Percentiles rank a stretch among this genome's conserved stretches.
phyloP scores from a whole-genome alignment of 2,329 filamentous ascomycete genomes.

The Nothophaeocryptopus gaeumannii region DNA sequence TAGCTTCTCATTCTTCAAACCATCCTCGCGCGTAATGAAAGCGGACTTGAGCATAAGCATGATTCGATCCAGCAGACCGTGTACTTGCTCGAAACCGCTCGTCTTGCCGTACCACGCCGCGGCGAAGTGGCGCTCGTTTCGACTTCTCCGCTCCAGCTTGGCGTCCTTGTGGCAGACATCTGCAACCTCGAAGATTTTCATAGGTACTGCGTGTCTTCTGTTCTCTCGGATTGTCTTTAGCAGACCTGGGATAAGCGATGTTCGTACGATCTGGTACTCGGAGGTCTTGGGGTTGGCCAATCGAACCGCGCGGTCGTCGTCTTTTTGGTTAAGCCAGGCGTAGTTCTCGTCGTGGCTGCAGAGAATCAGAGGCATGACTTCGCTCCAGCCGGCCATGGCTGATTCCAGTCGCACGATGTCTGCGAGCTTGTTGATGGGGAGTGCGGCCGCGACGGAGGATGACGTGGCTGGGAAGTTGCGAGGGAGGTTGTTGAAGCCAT shows the following conservation, averaged over 20 bases:
- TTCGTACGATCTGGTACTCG: conserved; percentile 91
- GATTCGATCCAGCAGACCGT: conserved; percentile 86
- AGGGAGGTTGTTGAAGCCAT: conserved; percentile 95
- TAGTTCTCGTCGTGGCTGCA: conserved; percentile 99
- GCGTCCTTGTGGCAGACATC: conserved; percentile 91
- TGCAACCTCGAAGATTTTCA: conserved; percentile 88
- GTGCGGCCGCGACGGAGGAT: conserved; percentile 78
- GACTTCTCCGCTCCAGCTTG: conserved; percentile 74
- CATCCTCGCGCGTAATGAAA: conserved; percentile 75
- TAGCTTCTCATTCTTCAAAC: conserved; percentile 52
- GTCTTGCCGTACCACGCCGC: conserved; percentile 93
- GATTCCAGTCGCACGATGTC: conserved; percentile 88
- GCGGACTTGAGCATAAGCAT: conserved; percentile 86
- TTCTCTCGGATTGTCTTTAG: conserved; percentile 94
- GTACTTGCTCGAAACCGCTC: conserved; percentile 91
- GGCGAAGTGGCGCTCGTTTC: conserved; percentile 94
- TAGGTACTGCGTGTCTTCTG: conserved; percentile 80
- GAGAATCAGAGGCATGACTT: conserved; percentile 92
- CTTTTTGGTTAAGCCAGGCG: conserved; percentile 84
- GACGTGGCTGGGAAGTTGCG: conserved; percentile 82
- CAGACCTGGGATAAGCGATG: conserved; percentile 78
- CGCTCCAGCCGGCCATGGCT: conserved; percentile 92
- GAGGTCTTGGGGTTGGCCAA: conserved; percentile 90
- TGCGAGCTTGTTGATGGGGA: conserved; percentile 88
- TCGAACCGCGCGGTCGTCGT: conserved; percentile 77